A percentile compares a stretch with the other conserved stretches of the same genome.
Conservation (phyloP, 2,329 filamentous ascomycete genomes). For the Fusarium longipes region DNA sequence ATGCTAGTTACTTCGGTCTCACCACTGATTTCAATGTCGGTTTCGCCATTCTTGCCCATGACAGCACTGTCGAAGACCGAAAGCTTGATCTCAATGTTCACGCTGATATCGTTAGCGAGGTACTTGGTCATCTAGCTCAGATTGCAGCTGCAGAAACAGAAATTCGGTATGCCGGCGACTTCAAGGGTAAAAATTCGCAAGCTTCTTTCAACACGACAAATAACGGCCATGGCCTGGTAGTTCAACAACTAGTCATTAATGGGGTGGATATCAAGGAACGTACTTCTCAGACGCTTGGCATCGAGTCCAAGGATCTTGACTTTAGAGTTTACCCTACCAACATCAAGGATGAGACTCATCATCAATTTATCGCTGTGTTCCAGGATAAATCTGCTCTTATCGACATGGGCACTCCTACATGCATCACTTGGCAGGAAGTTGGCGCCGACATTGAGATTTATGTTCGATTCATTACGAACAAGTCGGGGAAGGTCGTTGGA, state of each 20-base stretch:
- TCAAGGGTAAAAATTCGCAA: background rate
- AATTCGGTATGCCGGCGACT: conserved; percentile 21
- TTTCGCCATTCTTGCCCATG: conserved; percentile 51
- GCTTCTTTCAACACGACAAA: conserved; percentile 28
- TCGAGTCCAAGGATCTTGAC: conserved; percentile 42
- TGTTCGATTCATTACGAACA: conserved; percentile 10
- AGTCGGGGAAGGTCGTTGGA: background rate
- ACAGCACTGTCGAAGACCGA: conserved; percentile 34
- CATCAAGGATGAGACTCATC: conserved; percentile 23
- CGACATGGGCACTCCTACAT: conserved; percentile 51
- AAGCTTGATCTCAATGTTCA: conserved; percentile 50
- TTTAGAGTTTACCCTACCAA: conserved; percentile 50
- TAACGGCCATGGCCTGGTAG: conserved; percentile 45
- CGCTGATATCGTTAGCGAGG: conserved; percentile 48
- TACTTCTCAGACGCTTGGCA: conserved; percentile 34
- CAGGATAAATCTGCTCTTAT: conserved; percentile 47
- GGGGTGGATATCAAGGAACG: conserved; percentile 35
- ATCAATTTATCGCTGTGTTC: conserved; percentile 48
- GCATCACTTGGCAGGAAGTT: conserved; percentile 48
- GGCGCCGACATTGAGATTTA: conserved; percentile 20
- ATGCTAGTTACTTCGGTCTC: conserved; percentile 44
- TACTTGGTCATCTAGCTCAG: conserved; percentile 14
- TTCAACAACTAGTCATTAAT: conserved; percentile 26
- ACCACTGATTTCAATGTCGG: conserved; percentile 40
- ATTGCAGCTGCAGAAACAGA: conserved; percentile 29